These are phyloP conservation scores for Aschersonia sp. DNA, from an alignment of 2,329 filamentous ascomycete genomes.

Conservation along the genomic window DNA sequence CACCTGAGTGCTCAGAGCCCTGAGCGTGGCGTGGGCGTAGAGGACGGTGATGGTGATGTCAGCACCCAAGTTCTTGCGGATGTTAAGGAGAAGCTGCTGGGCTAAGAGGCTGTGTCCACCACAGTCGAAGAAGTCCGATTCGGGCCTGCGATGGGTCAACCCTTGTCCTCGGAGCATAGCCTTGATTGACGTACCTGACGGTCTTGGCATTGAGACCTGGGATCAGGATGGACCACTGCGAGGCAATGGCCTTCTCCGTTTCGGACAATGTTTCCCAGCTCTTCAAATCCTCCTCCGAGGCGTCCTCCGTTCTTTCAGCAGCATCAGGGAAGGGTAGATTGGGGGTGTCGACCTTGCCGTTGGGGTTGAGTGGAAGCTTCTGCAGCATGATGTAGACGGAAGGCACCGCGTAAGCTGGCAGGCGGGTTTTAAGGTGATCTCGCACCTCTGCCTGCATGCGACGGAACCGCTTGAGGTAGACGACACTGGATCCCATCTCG, in stretches of 20 bases:
- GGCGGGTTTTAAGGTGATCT: conserved; percentile 54
- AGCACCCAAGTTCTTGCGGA: conserved; percentile 14
- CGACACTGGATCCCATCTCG: conserved; percentile 25
- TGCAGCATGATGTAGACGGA: conserved; percentile 18
- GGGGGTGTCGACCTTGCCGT: conserved; percentile 69
- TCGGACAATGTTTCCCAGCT: conserved; percentile 34
- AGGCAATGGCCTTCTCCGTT: conserved; percentile 25
- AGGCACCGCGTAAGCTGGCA: conserved; percentile 20
- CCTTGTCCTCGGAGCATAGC: conserved; percentile 11
- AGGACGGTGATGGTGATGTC: conserved; percentile 17
- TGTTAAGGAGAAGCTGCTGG: conserved; percentile 56
- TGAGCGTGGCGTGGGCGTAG: conserved; percentile 15
- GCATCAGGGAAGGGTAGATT: conserved; percentile 69
- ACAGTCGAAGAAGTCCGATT: conserved; percentile 22
- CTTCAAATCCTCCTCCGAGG: conserved; percentile 20
- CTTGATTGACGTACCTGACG: conserved; percentile 21
- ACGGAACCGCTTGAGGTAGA: conserved; percentile 30
- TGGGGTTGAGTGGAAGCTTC: conserved; percentile 56
- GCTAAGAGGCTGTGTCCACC: conserved; percentile 41
- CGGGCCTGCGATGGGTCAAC: conserved; percentile 16
- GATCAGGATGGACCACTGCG: conserved; percentile 62
- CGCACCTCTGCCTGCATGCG: conserved; percentile 35
- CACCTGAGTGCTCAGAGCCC: conserved; percentile 14
- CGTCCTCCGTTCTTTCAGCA: conserved; percentile 38
- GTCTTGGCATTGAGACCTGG: conserved; percentile 52